phyloP scores from a whole-genome alignment of 352 stramenopile species.

The Pythium monospermum region DNA sequence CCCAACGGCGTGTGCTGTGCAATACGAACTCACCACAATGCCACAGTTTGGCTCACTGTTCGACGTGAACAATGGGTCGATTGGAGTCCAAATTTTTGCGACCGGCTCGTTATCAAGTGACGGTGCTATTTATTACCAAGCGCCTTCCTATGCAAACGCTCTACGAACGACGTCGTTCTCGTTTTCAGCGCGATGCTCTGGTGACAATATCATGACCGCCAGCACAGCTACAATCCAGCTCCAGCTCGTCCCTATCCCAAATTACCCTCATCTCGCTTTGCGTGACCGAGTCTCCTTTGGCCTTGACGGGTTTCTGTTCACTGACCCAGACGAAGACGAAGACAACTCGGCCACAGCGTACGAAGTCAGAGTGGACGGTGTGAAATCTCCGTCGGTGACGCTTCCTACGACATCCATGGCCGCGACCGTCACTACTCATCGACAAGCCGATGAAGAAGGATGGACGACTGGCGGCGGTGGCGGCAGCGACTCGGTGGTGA shows the following conservation, averaged over 20 bases:
- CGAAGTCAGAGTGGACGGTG: slow-evolving; percentile 10
- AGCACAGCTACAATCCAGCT: slow-evolving; percentile 7
- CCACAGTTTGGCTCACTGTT: slow-evolving; percentile 1
- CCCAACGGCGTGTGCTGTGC: slow-evolving; percentile 1
- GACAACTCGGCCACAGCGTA: slow-evolving; percentile 13
- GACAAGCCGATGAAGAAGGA: background rate
- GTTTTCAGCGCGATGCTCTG: slow-evolving; percentile 3
- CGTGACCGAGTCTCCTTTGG: slow-evolving; percentile 4
- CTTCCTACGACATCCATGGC: slow-evolving; percentile 10
- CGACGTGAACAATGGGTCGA: background rate
- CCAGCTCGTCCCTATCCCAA: slow-evolving; percentile 4
- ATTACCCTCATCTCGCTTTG: slow-evolving; percentile 17
- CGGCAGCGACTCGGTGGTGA: slow-evolving; percentile 5
- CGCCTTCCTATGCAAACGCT: slow-evolving; percentile 1
- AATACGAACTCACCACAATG: slow-evolving; percentile 2
- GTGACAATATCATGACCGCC: background rate
- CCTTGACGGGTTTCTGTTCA: slow-evolving; percentile 17
- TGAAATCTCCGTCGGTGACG: slow-evolving; percentile 11
- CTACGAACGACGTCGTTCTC: slow-evolving; percentile 9
- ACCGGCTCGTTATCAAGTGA: too few relatives aligned
- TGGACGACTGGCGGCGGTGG: too few relatives aligned
- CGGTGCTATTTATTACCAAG: slow-evolving; percentile 10
- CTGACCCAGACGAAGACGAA: slow-evolving; percentile 21
- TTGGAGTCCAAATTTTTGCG: too few relatives aligned
- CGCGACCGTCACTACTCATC: slow-evolving; percentile 10